phyloP scores from a whole-genome alignment of 1,139 yeast species.

The Sugiyamaella neomexicana region DNA sequence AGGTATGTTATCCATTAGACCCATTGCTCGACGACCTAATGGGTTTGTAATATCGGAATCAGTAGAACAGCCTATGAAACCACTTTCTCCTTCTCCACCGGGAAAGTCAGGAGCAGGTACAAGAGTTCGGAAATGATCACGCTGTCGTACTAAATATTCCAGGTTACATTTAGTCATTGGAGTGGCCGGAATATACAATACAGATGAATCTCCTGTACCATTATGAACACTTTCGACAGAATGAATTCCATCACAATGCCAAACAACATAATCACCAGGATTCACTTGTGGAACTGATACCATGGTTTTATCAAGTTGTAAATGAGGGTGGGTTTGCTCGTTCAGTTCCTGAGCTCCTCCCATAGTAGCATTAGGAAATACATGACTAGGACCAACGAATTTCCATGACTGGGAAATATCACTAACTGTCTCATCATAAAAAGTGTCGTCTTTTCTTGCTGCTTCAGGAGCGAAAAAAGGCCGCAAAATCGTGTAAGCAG shows the following conservation, averaged over 20 bases:
- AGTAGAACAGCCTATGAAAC: conserved; percentile 20
- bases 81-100: conserved; percentile 37
- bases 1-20: conserved; percentile 17
- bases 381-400: conserved; percentile 10
- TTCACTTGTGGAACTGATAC: conserved; percentile 32
- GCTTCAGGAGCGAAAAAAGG: conserved; percentile 43
- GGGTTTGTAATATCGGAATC: conserved; percentile 15
- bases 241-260: conserved; percentile 53
- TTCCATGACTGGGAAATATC: conserved; percentile 3
- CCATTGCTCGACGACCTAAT: conserved; percentile 22
- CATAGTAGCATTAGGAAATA: conserved; percentile 27
- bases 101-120: conserved; percentile 44
- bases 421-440: conserved; percentile 10
- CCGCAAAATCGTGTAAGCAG: conserved; percentile 46
- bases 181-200: conserved; percentile 42
- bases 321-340: conserved; percentile 34
- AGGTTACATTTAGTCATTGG: conserved; percentile 38
- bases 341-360: conserved; percentile 41
- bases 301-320: conserved; percentile 32
- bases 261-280: conserved; percentile 48
- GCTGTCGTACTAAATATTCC: conserved; percentile 36
- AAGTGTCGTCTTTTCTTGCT: background rate
- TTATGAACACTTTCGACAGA: conserved; percentile 49
- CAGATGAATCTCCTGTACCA: conserved; percentile 47
- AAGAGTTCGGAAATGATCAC: conserved; percentile 36